These are phyloP conservation scores for Neurospora intermedia DNA, from an alignment of 495 filamentous ascomycete species.

Conservation along the genomic window DNA sequence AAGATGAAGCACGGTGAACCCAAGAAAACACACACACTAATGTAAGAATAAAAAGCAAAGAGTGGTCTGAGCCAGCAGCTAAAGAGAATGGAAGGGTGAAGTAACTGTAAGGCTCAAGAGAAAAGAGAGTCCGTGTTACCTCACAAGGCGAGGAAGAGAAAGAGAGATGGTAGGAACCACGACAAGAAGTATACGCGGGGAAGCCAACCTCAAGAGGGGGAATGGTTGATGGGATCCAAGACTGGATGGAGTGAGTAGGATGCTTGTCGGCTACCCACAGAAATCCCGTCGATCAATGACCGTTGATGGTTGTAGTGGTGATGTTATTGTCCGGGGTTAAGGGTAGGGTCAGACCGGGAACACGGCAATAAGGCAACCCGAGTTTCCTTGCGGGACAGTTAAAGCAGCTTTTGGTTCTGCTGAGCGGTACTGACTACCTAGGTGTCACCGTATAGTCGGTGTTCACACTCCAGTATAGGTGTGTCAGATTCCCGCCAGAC, in stretches of 20 bases:
- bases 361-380: neutral
- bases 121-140: conserved; percentile 15
- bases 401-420: neutral
- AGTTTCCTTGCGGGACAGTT: conserved; percentile 2
- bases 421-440: neutral
- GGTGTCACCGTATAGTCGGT: conserved; percentile 1
- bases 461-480: conserved; percentile 27
- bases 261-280: neutral
- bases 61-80: conserved; percentile 52
- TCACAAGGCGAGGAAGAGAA: conserved; percentile 19
- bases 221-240: neutral
- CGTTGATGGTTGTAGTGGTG: neutral
- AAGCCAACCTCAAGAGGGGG: neutral
- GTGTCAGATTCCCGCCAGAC: conserved; percentile 27
- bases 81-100: conserved; percentile 24
- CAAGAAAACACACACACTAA: conserved; percentile 3
- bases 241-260: neutral
- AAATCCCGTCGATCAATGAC: neutral
- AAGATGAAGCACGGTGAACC: neutral
- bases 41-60: conserved; percentile 30
- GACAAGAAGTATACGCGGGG: conserved; percentile 30
- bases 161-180: conserved; percentile 6
- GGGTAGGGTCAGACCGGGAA: neutral
- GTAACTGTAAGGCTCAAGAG: neutral
- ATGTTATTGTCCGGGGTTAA: neutral